Base-by-base conservation (phyloP, 2,329 filamentous ascomycete species). In the Phaeosphaeria sp. region DNA sequence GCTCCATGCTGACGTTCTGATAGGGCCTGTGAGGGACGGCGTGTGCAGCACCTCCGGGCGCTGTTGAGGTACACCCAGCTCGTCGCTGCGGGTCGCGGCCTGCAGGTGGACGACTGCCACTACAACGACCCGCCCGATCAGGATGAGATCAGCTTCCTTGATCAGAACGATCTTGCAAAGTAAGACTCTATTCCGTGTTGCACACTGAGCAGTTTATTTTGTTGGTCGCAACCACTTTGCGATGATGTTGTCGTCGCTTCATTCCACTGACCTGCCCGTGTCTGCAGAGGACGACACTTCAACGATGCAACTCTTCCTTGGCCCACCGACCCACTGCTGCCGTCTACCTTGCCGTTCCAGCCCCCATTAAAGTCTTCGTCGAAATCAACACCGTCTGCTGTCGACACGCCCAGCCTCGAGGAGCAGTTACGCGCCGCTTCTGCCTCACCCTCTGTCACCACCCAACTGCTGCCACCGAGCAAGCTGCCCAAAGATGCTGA, bases 41-140 rank as follows among this genome's bases (percentile, higher is more conserved):
- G 91, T 80, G 95, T 96, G 87, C 89, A 92, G 79, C 96, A 96
- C 84, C 86, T 97, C 77, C 89, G 90, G 78, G 91, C 95, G 82
- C 86, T 97, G 72, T 96, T 91, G 83, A 85, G 86, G 84, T 89
- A 91, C 83, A 90, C 90, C 89, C 76, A 78, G 47, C 30, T 83
- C 65, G 76, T 81, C 60, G 79, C 79, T 71, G 78, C 78, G 80
- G 84, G 74, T 83, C 87, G 78, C 80, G 82, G 77, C 82, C 81
- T 64, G 74, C 88, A 70, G 86, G 86, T 62, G 50, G 72, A 73
- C 71, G 84, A 85, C 74, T 80, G 83, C 78, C 81, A 82, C 76
- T 82, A 86, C 74, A 81, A 81, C 70, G 83, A 78, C 69, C 78
- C 80, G 58, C 79, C 81, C 60, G 79, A 81, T 67, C 81, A 85